Percentiles rank a stretch among this genome's conserved stretches.
Conservation (phyloP, 495 filamentous ascomycete species). For the Annulohypoxylon moriforme region DNA sequence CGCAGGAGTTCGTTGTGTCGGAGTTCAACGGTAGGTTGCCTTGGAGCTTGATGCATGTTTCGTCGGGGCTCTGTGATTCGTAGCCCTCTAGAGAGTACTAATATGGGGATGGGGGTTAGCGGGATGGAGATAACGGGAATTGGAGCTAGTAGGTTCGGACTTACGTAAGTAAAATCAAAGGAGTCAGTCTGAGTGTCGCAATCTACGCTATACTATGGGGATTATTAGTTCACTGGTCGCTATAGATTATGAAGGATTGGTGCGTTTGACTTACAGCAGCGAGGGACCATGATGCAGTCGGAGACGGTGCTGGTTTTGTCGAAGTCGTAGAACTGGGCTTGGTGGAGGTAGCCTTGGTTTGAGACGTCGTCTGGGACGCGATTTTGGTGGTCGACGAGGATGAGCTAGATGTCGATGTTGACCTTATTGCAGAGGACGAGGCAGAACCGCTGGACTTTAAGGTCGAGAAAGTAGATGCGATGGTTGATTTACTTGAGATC, state of each 20-base stretch:
- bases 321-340: not conserved
- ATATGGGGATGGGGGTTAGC: not conserved
- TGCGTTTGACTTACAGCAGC: not conserved
- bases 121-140: not conserved
- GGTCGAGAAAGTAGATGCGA: too few species aligned
- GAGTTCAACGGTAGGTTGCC: not conserved
- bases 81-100: not conserved
- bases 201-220: not conserved
- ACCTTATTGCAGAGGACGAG: not conserved
- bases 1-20: not conserved
- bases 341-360: not conserved
- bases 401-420: not conserved
- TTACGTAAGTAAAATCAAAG: not conserved
- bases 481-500: too few species aligned
- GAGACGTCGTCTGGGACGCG: not conserved
- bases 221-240: not conserved
- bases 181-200: not conserved
- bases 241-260: not conserved
- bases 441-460: not conserved
- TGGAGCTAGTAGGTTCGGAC: not conserved
- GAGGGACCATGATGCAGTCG: not conserved
- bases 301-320: not conserved
- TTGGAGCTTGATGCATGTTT: not conserved
- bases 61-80: not conserved
- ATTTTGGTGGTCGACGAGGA: not conserved